Conservation (phyloP, 1,284 basidiomycete species). For the Peniophora sp. region DNA sequence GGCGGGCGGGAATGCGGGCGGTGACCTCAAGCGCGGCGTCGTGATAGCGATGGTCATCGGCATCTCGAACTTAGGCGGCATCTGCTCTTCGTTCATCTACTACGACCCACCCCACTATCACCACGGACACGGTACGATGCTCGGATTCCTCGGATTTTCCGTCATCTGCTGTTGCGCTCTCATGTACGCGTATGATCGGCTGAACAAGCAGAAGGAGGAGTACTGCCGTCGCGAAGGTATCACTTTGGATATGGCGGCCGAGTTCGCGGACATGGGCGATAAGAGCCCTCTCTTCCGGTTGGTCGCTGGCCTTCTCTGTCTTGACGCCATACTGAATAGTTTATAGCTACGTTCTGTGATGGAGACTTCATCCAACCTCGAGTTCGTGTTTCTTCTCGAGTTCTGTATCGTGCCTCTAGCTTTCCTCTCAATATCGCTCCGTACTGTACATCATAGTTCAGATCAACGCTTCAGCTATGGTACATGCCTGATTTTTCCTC, state of each 20-base stretch:
- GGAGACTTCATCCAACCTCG: too few relatives aligned
- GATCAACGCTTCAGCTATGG: too few relatives aligned
- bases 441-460: too few relatives aligned
- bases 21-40: constrained; percentile 44
- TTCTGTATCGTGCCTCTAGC: too few relatives aligned
- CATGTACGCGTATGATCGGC: constrained; percentile 31
- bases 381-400: too few relatives aligned
- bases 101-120: constrained; percentile 36
- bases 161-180: constrained; percentile 16
- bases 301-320: background rate
- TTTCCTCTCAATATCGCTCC: too few relatives aligned
- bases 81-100: constrained; percentile 38
- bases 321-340: background rate
- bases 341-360: background rate
- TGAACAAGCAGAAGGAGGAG: constrained; percentile 34
- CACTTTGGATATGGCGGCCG: constrained; percentile 21
- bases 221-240: constrained; percentile 31
- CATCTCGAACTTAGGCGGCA: constrained; percentile 39
- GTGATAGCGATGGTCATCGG: constrained; percentile 48
- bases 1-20: constrained; percentile 48
- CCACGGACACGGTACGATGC: constrained; percentile 40
- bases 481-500: too few relatives aligned
- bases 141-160: constrained; percentile 37
- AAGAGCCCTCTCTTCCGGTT: constrained; percentile 43
- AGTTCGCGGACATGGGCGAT: constrained; percentile 37